Evolutionary conservation across 2,329 filamentous ascomycete species (phyloP).

Genomic region (Chaetomium olivaceum): DNA sequence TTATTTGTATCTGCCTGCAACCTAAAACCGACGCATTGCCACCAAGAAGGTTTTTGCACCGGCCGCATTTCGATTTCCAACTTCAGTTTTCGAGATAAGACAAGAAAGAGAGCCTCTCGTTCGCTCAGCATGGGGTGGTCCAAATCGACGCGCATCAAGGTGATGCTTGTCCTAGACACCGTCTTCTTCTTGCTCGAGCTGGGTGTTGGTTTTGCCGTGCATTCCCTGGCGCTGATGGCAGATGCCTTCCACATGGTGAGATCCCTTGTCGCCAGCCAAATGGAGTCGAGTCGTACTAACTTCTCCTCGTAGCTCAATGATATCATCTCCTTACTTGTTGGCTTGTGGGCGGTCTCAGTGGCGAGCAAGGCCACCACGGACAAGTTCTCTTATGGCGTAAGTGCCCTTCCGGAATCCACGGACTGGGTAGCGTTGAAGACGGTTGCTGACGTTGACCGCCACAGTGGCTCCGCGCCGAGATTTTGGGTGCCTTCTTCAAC

Average conservation of each 20-base stretch:
- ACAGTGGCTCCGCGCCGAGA: conserved; percentile 95
- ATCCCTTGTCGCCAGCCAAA: conserved; percentile 18
- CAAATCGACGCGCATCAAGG: conserved; percentile 87
- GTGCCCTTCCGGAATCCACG: conserved; percentile 38
- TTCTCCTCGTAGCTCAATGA: conserved; percentile 72
- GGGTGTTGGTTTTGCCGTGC: conserved; percentile 78
- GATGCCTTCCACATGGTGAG: conserved; percentile 97
- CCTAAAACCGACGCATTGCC: not conserved
- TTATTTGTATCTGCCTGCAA: not conserved
- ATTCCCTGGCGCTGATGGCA: conserved; percentile 89
- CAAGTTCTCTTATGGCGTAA: conserved; percentile 90
- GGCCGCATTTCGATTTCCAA: not conserved
- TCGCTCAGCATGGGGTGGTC: conserved; percentile 72
- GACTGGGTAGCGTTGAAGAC: no score
- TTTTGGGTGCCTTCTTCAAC: conserved; percentile 92
- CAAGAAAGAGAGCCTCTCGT: not conserved
- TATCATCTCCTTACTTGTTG: conserved; percentile 89
- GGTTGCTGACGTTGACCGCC: conserved; percentile 1
- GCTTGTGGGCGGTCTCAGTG: conserved; percentile 91
- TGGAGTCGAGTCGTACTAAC: conserved; percentile 24
- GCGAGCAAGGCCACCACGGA: conserved; percentile 83
- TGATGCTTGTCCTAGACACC: conserved; percentile 88
- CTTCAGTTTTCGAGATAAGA: not conserved
- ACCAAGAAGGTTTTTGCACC: not conserved
- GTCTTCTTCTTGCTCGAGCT: conserved; percentile 90